Percentiles rank a stretch among this genome's conserved stretches.
These are phyloP conservation scores for Neocatenulostroma microsporum DNA, from an alignment of 2,329 filamentous ascomycete genomes.

Conservation along the genomic window DNA sequence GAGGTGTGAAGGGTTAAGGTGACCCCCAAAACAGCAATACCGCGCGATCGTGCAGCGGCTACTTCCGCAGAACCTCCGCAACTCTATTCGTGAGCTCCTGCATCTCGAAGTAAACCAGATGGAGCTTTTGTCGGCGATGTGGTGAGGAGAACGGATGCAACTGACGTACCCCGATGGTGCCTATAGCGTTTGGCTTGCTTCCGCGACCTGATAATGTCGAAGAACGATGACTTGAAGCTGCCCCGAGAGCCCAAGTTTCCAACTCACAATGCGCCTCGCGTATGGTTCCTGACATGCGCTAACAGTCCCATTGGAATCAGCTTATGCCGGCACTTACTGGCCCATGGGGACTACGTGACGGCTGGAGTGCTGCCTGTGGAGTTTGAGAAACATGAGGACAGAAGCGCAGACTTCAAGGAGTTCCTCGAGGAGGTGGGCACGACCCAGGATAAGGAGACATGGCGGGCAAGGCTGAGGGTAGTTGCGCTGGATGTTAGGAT, in stretches of 20 bases:
- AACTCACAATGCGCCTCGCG: constrained; percentile 60
- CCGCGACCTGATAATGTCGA: no score
- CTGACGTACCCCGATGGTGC: no score
- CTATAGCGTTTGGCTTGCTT: no score
- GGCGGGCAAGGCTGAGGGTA: constrained; percentile 66
- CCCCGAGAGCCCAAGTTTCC: constrained; percentile 47
- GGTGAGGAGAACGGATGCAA: background rate
- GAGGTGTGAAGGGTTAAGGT: no score
- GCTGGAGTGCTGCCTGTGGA: constrained; percentile 73
- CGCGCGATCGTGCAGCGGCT: no score
- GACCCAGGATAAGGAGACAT: constrained; percentile 55
- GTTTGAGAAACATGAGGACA: constrained; percentile 60
- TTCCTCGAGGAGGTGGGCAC: constrained; percentile 55
- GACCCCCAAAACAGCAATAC: no score
- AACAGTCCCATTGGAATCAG: constrained; percentile 78
- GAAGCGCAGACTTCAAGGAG: constrained; percentile 70
- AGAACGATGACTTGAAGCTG: constrained; percentile 14
- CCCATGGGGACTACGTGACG: constrained; percentile 86
- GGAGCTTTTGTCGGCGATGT: background rate
- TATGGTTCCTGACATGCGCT: constrained; percentile 87
- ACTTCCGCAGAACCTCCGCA: constrained; percentile 2
- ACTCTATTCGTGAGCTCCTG: background rate
- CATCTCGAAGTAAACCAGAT: no score
- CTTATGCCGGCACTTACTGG: constrained; percentile 69
- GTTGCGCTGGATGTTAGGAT: constrained; percentile 53